phyloP scores from a whole-genome alignment of 306 rosid species.

The Begonia peltatifolia region DNA sequence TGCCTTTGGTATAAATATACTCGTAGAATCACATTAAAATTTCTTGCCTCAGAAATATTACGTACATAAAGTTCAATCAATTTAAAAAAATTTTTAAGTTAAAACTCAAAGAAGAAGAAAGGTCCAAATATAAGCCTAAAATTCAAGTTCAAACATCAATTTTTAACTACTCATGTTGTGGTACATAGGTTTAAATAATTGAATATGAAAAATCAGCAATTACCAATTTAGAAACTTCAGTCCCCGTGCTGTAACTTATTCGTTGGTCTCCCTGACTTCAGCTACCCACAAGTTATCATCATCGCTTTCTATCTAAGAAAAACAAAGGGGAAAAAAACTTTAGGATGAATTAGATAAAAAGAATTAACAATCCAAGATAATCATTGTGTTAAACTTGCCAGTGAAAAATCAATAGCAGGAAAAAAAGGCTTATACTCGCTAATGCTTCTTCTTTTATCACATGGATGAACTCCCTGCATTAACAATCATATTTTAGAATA shows the following conservation, averaged over 20 bases:
- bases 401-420: constrained; percentile 85
- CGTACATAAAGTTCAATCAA: too few species aligned
- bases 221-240: constrained; percentile 68
- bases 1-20: too few species aligned
- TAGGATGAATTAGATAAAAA: not conserved
- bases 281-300: constrained; percentile 76
- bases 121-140: too few species aligned
- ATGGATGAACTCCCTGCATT: constrained; percentile 83
- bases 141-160: too few species aligned
- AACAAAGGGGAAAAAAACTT: not conserved
- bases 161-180: too few species aligned
- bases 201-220: constrained; percentile 9
- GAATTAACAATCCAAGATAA: not conserved
- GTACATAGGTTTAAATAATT: too few species aligned
- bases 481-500: not conserved
- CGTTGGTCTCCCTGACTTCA: constrained; percentile 56
- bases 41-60: too few species aligned
- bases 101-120: too few species aligned
- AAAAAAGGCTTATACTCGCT: constrained; percentile 54
- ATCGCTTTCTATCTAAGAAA: constrained; percentile 50
- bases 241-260: constrained; percentile 79
- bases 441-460: constrained; percentile 82
- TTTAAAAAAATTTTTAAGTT: too few species aligned
- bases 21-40: too few species aligned
- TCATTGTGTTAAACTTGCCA: constrained; percentile 25